Conservation (phyloP, 2,329 filamentous ascomycete genomes). For the Ceratocystis colombiana region DNA sequence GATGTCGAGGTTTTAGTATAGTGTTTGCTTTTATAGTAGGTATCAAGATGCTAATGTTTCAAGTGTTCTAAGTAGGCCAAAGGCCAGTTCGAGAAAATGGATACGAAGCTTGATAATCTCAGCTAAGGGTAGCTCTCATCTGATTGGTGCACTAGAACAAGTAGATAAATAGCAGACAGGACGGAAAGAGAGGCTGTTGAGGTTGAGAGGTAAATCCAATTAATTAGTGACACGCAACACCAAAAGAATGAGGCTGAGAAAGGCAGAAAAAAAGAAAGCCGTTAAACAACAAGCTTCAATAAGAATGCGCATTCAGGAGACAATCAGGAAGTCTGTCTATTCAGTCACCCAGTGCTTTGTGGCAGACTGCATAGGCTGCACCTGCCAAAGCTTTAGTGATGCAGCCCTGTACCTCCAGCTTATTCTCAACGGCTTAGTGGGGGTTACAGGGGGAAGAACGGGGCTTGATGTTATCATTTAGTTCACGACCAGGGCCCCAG, state of each 20-base stretch:
- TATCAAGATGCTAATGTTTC: neutral
- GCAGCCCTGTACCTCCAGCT: neutral
- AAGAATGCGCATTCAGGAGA: constrained; percentile 15
- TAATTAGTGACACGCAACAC: constrained; percentile 11
- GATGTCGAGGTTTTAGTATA: neutral
- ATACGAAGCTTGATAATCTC: constrained; percentile 11
- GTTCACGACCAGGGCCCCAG: neutral
- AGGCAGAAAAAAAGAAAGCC: constrained; percentile 1
- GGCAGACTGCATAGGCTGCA: neutral
- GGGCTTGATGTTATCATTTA: neutral
- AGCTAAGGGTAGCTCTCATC: neutral
- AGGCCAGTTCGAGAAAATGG: constrained; percentile 3
- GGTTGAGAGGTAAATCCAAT: neutral
- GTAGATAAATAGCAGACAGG: neutral
- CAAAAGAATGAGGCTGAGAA: neutral
- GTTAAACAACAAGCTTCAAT: neutral
- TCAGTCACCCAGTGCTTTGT: neutral
- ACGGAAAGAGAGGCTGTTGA: neutral
- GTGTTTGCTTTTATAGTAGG: neutral
- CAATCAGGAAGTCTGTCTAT: neutral
- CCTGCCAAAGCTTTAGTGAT: neutral
- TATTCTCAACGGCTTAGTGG: neutral
- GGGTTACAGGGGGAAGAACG: neutral
- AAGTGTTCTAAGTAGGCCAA: neutral
- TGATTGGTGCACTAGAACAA: neutral